Conservation (phyloP, 2,329 filamentous ascomycete genomes). For the Myrmaecium sp. region DNA sequence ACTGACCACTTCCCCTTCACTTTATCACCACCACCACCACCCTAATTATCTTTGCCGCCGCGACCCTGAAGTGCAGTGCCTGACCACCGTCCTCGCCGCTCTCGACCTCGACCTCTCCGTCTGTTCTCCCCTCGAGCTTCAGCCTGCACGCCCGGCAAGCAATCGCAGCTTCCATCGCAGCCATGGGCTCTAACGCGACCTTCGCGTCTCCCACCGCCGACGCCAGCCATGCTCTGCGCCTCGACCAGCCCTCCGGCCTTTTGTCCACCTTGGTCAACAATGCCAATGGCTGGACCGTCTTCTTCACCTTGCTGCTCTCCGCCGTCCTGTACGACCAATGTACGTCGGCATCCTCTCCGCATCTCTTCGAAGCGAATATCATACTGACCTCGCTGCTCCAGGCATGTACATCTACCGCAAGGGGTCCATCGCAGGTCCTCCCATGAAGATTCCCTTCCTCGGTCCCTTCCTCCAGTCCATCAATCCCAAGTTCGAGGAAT, state of each 20-base stretch:
- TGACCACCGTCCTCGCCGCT: no score
- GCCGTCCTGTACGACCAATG: conserved; percentile 79
- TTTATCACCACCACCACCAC: no score
- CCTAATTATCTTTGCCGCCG: no score
- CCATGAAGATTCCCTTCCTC: conserved; percentile 37
- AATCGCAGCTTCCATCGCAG: no score
- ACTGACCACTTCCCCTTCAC: no score
- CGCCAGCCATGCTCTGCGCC: conserved; percentile 16
- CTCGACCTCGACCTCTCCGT: no score
- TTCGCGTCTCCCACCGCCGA: conserved; percentile 23
- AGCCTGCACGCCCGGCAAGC: no score
- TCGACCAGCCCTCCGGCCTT: conserved; percentile 13
- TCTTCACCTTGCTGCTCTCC: conserved; percentile 52
- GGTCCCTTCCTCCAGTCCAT: conserved; percentile 91
- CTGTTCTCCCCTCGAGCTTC: no score
- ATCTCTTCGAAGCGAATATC: background rate
- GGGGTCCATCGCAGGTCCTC: conserved; percentile 28
- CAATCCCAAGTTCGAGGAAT: conserved; percentile 80
- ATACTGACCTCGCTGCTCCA: conserved; percentile 14
- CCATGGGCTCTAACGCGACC: no score
- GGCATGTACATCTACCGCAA: conserved; percentile 31
- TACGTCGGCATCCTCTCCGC: conserved; percentile 32
- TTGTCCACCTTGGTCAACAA: conserved; percentile 15
- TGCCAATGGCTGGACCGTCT: conserved; percentile 32
- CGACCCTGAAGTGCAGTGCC: no score